Percentiles rank a stretch among this genome's conserved stretches.
These are phyloP conservation scores for Tolypocladium paradoxum DNA, from an alignment of 2,329 filamentous ascomycete species.

Conservation along the genomic window DNA sequence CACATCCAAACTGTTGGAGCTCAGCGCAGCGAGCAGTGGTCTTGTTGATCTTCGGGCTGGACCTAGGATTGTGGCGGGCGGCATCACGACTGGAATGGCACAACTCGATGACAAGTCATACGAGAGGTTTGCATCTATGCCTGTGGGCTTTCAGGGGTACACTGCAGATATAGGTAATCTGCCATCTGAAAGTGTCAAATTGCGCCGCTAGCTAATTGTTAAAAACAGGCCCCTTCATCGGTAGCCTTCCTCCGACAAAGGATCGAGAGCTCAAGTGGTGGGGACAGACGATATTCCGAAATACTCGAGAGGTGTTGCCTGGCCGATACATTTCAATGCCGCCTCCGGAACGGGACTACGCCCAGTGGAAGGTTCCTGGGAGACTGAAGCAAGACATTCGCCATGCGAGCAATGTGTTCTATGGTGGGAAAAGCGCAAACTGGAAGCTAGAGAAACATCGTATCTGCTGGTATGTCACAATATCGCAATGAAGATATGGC, in stretches of 20 bases:
- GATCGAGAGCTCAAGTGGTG: conserved; percentile 47
- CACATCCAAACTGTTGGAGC: conserved; percentile 43
- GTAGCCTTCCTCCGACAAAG: conserved; percentile 43
- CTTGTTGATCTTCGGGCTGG: conserved; percentile 37
- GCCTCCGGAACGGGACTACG: conserved; percentile 44
- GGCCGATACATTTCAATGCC: conserved; percentile 46
- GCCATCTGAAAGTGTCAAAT: not conserved
- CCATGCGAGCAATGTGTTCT: conserved; percentile 46
- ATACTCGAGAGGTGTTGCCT: conserved; percentile 40
- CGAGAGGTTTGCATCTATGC: conserved; percentile 34
- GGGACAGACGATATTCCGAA: conserved; percentile 49
- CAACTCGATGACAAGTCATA: conserved; percentile 37
- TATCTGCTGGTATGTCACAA: conserved; percentile 50
- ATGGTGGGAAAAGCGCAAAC: conserved; percentile 40
- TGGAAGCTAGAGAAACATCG: conserved; percentile 53
- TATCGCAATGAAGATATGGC: not conserved
- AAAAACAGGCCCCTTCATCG: conserved; percentile 43
- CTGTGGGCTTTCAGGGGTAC: conserved; percentile 33
- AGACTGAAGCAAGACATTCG: conserved; percentile 47
- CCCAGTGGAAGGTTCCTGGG: conserved; percentile 49
- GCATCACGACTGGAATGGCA: conserved; percentile 47
- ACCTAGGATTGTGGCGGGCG: conserved; percentile 44
- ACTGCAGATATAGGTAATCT: conserved; percentile 20
- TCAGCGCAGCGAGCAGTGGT: conserved; percentile 37
- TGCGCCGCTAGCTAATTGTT: conserved; percentile 10